phyloP scores from a whole-genome alignment of 495 filamentous ascomycete genomes.

The Sporormia fimetaria region DNA sequence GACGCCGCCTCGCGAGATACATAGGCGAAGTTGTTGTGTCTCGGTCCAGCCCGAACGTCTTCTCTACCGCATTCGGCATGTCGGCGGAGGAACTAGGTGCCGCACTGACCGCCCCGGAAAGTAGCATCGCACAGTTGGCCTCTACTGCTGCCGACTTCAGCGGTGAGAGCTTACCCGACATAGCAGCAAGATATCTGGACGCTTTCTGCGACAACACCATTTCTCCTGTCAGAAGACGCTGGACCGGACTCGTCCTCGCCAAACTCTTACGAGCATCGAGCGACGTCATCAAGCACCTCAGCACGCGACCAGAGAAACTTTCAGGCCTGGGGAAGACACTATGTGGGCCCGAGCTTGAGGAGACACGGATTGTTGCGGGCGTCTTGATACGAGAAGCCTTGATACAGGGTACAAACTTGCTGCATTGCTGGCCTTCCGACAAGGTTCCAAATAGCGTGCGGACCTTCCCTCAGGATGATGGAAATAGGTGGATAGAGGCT shows the following conservation, averaged over 20 bases:
- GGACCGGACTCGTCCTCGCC: slow-evolving; percentile 3
- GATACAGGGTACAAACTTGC: slow-evolving; percentile 1
- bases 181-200: neutral
- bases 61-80: too few species aligned
- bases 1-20: too few species aligned
- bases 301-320: neutral
- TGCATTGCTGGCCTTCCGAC: slow-evolving; percentile 12
- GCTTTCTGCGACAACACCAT: slow-evolving; percentile 1
- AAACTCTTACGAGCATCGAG: slow-evolving; percentile 4
- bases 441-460: slow-evolving; percentile 7
- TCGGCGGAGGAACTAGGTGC: too few species aligned
- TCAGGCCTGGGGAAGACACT: slow-evolving; percentile 10
- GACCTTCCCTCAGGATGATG: slow-evolving; percentile 8
- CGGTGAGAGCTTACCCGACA: neutral
- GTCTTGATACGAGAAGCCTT: slow-evolving; percentile 13
- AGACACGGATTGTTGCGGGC: slow-evolving; percentile 19
- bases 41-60: too few species aligned
- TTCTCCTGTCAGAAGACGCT: neutral
- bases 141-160: too few species aligned
- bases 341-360: slow-evolving; percentile 6
- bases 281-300: slow-evolving; percentile 1
- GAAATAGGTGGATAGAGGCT: slow-evolving; percentile 7
- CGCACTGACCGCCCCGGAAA: too few species aligned
- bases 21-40: too few species aligned
- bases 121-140: too few species aligned